These are phyloP conservation scores for Salix exigua DNA, from an alignment of 345 rosid genomes.

Conservation along the genomic window DNA sequence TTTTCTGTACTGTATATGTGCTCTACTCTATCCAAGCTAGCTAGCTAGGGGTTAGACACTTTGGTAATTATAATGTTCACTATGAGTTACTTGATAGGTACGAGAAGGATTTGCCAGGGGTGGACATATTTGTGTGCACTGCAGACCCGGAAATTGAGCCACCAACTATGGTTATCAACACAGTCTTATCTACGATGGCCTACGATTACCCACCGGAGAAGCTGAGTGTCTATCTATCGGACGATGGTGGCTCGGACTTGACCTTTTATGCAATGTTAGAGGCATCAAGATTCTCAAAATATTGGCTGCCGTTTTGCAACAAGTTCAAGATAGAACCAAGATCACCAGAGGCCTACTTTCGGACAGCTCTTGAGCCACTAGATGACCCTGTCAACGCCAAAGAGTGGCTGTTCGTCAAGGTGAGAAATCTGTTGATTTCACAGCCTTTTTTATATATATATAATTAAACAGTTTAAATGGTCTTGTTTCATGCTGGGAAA, in stretches of 20 bases:
- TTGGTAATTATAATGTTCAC: no score
- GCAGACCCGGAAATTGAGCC: slow-evolving; percentile 75
- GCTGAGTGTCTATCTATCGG: slow-evolving; percentile 57
- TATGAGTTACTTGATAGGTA: slow-evolving; percentile 5
- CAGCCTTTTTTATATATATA: not conserved
- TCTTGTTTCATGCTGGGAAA: no score
- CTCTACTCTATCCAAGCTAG: no score
- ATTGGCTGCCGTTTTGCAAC: slow-evolving; percentile 65
- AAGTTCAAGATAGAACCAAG: slow-evolving; percentile 51
- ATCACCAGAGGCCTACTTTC: slow-evolving; percentile 59
- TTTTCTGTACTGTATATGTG: no score
- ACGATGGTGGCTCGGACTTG: slow-evolving; percentile 57
- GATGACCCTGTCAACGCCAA: no score
- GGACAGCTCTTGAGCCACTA: not conserved
- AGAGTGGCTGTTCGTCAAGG: slow-evolving; percentile 20
- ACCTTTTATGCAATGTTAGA: slow-evolving; percentile 59
- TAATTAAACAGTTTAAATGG: not conserved
- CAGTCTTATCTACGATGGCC: slow-evolving; percentile 54
- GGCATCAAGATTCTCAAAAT: slow-evolving; percentile 44
- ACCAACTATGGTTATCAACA: slow-evolving; percentile 63
- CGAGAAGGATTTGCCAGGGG: slow-evolving; percentile 40
- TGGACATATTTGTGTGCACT: slow-evolving; percentile 73
- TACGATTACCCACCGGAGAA: slow-evolving; percentile 58
- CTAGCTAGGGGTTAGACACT: no score
- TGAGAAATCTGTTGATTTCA: not conserved